Evolutionary conservation across 495 filamentous ascomycete species (phyloP).

Genomic region (Hypoxylon trugodes): DNA sequence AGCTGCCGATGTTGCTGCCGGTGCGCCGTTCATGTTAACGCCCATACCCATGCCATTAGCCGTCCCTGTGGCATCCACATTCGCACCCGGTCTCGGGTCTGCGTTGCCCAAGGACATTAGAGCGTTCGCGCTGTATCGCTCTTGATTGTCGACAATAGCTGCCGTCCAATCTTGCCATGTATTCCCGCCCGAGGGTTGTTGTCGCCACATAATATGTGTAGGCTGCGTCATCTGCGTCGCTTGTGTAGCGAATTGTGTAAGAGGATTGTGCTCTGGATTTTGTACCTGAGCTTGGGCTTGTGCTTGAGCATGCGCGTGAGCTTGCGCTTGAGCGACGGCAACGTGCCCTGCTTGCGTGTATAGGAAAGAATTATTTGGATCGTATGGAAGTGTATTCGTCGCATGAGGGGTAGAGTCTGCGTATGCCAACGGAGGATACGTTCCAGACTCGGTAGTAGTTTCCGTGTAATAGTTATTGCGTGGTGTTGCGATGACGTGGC

Average conservation of each 20-base stretch:
- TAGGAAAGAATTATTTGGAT: constrained; percentile 36
- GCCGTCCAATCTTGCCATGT: constrained; percentile 60
- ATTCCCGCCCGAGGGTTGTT: constrained; percentile 47
- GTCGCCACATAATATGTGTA: constrained; percentile 41
- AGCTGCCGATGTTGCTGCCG: constrained; percentile 31
- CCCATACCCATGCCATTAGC: constrained; percentile 25
- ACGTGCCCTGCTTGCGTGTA: constrained; percentile 40
- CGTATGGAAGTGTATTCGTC: constrained; percentile 34
- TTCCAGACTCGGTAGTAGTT: constrained; percentile 27
- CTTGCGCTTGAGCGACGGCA: constrained; percentile 33
- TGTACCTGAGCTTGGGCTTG: constrained; percentile 43
- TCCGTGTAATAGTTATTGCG: constrained; percentile 40
- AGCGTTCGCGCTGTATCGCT: constrained; percentile 54
- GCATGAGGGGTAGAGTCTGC: constrained; percentile 33
- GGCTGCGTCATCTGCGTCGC: constrained; percentile 41
- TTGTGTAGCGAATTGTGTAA: constrained; percentile 40
- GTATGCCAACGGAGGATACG: constrained; percentile 38
- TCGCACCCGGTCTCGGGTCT: constrained; percentile 28
- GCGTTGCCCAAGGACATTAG: constrained; percentile 51
- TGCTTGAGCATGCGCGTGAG: constrained; percentile 37
- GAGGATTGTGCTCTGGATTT: constrained; percentile 37
- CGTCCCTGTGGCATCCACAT: constrained; percentile 24
- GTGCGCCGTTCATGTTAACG: constrained; percentile 32
- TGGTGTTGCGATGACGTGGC: constrained; percentile 38
- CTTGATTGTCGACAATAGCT: constrained; percentile 55